Base-by-base conservation (phyloP, 768 basidiomycete species). In the Tulasnella sp. region DNA sequence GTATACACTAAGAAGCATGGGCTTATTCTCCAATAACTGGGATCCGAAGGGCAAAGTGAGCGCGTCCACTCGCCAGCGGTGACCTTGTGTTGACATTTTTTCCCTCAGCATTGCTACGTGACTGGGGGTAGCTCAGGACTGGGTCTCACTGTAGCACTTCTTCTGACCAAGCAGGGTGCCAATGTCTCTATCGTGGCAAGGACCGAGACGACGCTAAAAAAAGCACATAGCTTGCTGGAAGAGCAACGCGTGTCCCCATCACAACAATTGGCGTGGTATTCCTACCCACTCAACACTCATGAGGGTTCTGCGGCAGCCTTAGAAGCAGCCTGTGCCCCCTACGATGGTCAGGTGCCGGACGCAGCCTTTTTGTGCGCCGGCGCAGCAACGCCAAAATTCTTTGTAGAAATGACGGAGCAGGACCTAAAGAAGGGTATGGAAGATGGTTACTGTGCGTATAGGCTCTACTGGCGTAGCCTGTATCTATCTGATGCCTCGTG, bases 181-280 rank as follows among this genome's bases (percentile, higher is more conserved):
- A 75, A 88, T 61, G 82, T 93, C 2, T 87, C 86, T 6, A 88
- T 93, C 59, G 83, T 93, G 8, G 90, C 89, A 6, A 75, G 89
- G 11, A 80, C 83, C 50, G 74, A 83, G 63, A 72, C 71, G 42
- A 80, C 77, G 58, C 69, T 92, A 9, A 74, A 79, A 52, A 71
- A 69, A 14, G 85, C 88, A 0, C 64, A 86, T 21, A 70, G 68
- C 31, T 70, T 75, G 41, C 67, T 93, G 25, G 81, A 91, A 75
- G 89, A 85, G 53, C 32, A 77, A 37, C 31, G 37, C 15, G 31
- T 57, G 3, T 57, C 55, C 9, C 76, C 80, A 0, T 64, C 73
- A 8, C 90, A 92, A 66, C 71, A 77, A 4, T 67, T 97, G 54
- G 70, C 74, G 35, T 72, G 74, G 6, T 82, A 86, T 64, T 83